Base-by-base conservation (phyloP, 345 rosid species). In the Gossypium turneri region DNA sequence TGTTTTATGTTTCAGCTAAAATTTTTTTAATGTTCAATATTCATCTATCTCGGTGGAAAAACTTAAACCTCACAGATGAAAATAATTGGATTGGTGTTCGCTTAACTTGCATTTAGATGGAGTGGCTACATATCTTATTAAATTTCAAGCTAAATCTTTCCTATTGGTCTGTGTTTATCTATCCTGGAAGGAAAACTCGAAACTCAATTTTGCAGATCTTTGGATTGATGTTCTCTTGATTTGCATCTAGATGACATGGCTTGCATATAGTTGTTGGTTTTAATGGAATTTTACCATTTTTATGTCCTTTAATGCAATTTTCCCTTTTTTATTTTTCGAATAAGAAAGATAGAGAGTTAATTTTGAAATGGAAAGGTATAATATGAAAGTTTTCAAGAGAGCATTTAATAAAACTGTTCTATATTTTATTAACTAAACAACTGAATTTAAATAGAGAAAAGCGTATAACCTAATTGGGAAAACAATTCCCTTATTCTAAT, bases 101-200 rank as follows among this genome's bases (percentile, higher is more conserved):
- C 69, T 65, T n/a, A 12, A 38, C 48, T 38, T 38, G 48, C 24
- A n/a, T 38, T 47, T 63, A 63, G 58, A 38, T 63, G 67, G 67
- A 17, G 67, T 11, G 24, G 25, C 3, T 63, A 38, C 48, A 17
- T 63, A 17, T 63, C 22, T 9, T 34, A 16, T 38, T 16, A 27
- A 61, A 16, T 27, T 34, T 38, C 15, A 34, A 16, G 6, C 38
- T 61, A 12, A 61, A 38, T 38, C 47, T 38, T 63, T 63, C 29
- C 10, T 11, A 4, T 1, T 44, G 9, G 6, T 20, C 29, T 4
- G 11, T 65, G 12, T 43, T 65, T 20, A 65, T 34, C 41, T 62
- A 16, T 34, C 55, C 17, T 67, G 55, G 19, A 41, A 24, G 22
- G 67, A 62, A 6, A 34, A 62, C 24, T 62, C 12, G 38, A 62